Evolutionary conservation across 306 rosid species (phyloP).

Genomic region (Cucumis hystrix): DNA sequence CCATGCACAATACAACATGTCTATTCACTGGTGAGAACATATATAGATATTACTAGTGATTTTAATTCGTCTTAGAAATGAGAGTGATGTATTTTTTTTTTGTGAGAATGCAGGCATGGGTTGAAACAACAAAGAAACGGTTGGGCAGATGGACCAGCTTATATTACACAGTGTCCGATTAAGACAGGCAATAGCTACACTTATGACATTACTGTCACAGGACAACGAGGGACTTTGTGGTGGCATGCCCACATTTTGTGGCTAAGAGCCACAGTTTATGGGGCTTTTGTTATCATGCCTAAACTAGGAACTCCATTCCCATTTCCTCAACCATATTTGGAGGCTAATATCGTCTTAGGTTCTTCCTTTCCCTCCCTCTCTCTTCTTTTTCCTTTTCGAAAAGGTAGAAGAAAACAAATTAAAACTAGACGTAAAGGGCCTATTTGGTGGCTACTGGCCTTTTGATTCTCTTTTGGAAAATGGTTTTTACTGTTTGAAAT

Average conservation of each 20-base stretch:
- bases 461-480: background rate
- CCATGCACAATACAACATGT: conserved; percentile 17
- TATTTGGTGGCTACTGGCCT: background rate
- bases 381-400: background rate
- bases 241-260: conserved; percentile 31
- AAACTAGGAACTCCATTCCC: conserved; percentile 14
- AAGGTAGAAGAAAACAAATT: background rate
- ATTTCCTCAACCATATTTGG: conserved; percentile 23
- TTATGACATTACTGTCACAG: conserved; percentile 15
- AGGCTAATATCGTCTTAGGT: conserved; percentile 17
- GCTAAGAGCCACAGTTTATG: conserved; percentile 24
- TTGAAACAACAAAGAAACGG: conserved; percentile 22
- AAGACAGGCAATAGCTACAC: conserved; percentile 18
- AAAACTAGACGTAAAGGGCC: background rate
- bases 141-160: conserved; percentile 31
- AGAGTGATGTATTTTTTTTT: background rate
- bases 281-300: conserved; percentile 21
- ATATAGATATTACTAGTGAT: background rate
- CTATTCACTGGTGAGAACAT: conserved; percentile 10
- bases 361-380: background rate
- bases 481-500: background rate
- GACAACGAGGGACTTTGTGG: conserved; percentile 23
- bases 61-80: background rate
- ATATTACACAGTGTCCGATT: conserved; percentile 23
- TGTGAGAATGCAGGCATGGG: conserved; percentile 16